A percentile compares a stretch with the other conserved stretches of the same genome.
These are phyloP conservation scores for Epithemia pelagica DNA, from an alignment of 108 stramenopile species.

Conservation along the genomic window DNA sequence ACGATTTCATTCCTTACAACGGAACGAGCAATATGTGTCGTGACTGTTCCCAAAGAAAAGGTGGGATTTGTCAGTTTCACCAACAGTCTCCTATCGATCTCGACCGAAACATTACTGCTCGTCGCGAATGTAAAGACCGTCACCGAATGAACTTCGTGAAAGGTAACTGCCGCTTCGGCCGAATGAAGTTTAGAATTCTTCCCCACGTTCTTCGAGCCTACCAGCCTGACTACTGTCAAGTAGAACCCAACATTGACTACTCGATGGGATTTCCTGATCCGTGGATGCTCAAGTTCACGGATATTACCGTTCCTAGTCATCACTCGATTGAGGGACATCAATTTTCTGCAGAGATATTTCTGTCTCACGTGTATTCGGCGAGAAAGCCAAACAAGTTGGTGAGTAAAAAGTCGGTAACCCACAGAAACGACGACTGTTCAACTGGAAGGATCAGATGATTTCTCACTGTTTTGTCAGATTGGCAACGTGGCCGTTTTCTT, in stretches of 20 bases:
- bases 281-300: conserved; percentile 39
- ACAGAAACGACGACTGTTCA: too few species aligned
- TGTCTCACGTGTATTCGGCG: conserved; percentile 32
- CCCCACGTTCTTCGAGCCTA: conserved; percentile 17
- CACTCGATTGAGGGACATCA: conserved; percentile 44
- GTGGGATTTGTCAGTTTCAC: conserved; percentile 11
- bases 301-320: conserved; percentile 38
- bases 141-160: conserved; percentile 16
- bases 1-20: conserved; percentile 22
- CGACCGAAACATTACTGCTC: conserved; percentile 41
- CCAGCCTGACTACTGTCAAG: conserved; percentile 5
- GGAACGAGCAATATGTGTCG: conserved; percentile 19
- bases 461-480: too few species aligned
- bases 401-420: neutral
- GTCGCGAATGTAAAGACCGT: conserved; percentile 9
- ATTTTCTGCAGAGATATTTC: conserved; percentile 38
- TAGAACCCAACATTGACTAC: conserved; percentile 17
- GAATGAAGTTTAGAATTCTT: neutral
- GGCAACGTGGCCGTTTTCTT: conserved; percentile 19
- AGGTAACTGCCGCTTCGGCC: conserved; percentile 7
- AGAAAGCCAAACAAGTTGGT: neutral
- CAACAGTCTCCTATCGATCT: conserved; percentile 59
- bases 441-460: too few species aligned
- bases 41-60: conserved; percentile 30
- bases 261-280: conserved; percentile 37